Evolutionary conservation across 75 land plant species (phyloP).

Genomic region (Gnetum montanum): DNA sequence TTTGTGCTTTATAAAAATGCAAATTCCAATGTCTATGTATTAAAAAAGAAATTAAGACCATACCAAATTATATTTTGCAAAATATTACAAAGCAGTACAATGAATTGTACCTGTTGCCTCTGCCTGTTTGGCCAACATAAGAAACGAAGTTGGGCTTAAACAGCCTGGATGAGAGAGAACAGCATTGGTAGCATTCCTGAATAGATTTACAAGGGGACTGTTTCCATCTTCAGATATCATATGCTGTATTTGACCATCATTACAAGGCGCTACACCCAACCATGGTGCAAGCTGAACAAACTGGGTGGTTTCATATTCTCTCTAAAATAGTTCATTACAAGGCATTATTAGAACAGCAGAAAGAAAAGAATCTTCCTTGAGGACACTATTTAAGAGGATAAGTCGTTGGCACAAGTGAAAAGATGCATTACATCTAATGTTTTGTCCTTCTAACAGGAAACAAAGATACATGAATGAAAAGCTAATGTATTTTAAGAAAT

Average conservation of each 20-base stretch:
- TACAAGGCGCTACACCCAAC: conserved; percentile 81
- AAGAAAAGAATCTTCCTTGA: neutral
- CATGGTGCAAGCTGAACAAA: conserved; percentile 95
- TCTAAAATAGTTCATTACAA: conserved; percentile 44
- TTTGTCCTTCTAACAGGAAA: too few relatives aligned
- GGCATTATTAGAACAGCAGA: neutral
- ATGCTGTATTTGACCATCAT: conserved; percentile 64
- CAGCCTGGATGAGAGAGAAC: conserved; percentile 38
- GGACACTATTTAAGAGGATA: neutral
- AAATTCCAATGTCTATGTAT: neutral
- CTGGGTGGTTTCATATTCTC: conserved; percentile 66
- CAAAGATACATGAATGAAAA: too few relatives aligned
- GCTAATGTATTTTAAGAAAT: too few relatives aligned
- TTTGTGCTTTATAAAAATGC: too few relatives aligned
- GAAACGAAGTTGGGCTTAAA: conserved; percentile 41
- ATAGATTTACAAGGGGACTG: conserved; percentile 64
- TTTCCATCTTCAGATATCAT: conserved; percentile 31
- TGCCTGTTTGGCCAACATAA: conserved; percentile 79
- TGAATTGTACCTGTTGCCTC: conserved; percentile 95
- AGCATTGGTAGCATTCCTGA: conserved; percentile 55
- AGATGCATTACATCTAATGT: too few relatives aligned
- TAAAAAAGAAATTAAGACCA: neutral
- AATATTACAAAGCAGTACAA: too few relatives aligned
- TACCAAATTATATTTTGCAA: too few relatives aligned
- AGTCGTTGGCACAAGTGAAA: neutral